Evolutionary conservation across 2,329 filamentous ascomycete genomes (phyloP).

Genomic region (Scedosporium apiospermum): DNA sequence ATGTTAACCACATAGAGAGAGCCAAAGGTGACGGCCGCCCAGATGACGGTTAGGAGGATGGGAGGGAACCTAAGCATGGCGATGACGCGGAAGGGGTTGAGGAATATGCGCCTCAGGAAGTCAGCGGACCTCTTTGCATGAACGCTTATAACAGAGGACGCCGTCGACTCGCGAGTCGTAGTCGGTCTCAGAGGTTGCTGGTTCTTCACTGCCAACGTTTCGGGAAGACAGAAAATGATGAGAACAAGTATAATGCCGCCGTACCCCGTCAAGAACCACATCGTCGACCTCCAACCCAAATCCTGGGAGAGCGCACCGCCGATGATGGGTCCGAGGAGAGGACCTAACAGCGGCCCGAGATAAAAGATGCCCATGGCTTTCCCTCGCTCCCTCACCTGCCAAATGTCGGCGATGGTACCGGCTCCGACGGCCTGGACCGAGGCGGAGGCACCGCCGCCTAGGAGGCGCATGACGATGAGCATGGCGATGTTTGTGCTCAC

Average conservation of each 20-base stretch:
- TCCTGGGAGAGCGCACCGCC: slow-evolving; percentile 61
- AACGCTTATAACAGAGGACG: slow-evolving; percentile 3
- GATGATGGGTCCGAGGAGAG: slow-evolving; percentile 65
- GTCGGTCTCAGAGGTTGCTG: slow-evolving; percentile 28
- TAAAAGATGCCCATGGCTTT: slow-evolving; percentile 78
- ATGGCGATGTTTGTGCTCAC: slow-evolving; percentile 61
- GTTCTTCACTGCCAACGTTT: slow-evolving; percentile 40
- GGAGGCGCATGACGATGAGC: slow-evolving; percentile 67
- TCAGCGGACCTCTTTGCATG: neutral
- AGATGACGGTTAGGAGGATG: slow-evolving; percentile 63
- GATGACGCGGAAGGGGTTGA: slow-evolving; percentile 66
- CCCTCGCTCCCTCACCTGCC: slow-evolving; percentile 63
- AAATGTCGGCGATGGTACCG: slow-evolving; percentile 74
- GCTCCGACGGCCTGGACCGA: slow-evolving; percentile 77
- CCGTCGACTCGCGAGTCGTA: slow-evolving; percentile 52
- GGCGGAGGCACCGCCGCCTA: slow-evolving; percentile 67
- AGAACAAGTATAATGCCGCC: slow-evolving; percentile 48
- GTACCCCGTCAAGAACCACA: slow-evolving; percentile 69
- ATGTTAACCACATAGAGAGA: slow-evolving; percentile 71
- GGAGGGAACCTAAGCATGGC: slow-evolving; percentile 65
- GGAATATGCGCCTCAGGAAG: slow-evolving; percentile 34
- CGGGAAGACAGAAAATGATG: slow-evolving; percentile 53
- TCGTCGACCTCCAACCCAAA: slow-evolving; percentile 65
- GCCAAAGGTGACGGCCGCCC: slow-evolving; percentile 66
- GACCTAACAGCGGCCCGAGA: slow-evolving; percentile 66